Base-by-base conservation (phyloP, 2,329 filamentous ascomycete species). In the Colletotrichum sp. region DNA sequence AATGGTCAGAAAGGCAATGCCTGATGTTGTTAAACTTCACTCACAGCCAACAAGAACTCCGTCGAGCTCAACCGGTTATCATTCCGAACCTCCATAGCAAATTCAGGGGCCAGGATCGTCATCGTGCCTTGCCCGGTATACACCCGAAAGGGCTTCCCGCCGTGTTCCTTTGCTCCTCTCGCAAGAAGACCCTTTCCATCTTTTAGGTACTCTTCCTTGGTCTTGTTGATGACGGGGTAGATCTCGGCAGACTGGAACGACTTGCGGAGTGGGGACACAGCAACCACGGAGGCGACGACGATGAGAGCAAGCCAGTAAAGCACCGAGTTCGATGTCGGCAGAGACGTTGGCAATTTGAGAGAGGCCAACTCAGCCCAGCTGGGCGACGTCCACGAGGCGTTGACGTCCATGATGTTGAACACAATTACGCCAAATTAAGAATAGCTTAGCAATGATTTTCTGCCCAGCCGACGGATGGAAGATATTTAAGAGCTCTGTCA, bases 121-220 rank as follows among this genome's bases (percentile, higher is more conserved):
- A 75, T 28, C 6, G 59, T 71, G 18, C 68, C 72, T 7, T 71
- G 68, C 4, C 72, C 72, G 5, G 68, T 75, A 24, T 66, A 65
- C 16, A 75, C 49, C 4, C 72, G 68, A 36, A 75, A 75, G 4
- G 52, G 72, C 16, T 75, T 71, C n/a, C 72, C 72, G 34, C 52
- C 52, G 10, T 71, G 30, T 7, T 62, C 60, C 18, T 75, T 67
- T 16, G 59, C 36, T 4, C 72, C 72, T 18, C 24, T 71, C 8
- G 60, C 72, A 5, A 75, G 44, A 34, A 75, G 60, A 6, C 57
- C 60, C 21, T 52, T 65, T 8, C 59, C 72, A 15, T 64, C 36
- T 9, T 32, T 55, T 6, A 75, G 12, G 26, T 75, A 75, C 28
- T 71, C 72, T 12, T 71, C 68, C 26, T 71, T 71, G 2, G 72